Base-by-base conservation (phyloP, 1,284 basidiomycete species). In the Serendipita sp. region DNA sequence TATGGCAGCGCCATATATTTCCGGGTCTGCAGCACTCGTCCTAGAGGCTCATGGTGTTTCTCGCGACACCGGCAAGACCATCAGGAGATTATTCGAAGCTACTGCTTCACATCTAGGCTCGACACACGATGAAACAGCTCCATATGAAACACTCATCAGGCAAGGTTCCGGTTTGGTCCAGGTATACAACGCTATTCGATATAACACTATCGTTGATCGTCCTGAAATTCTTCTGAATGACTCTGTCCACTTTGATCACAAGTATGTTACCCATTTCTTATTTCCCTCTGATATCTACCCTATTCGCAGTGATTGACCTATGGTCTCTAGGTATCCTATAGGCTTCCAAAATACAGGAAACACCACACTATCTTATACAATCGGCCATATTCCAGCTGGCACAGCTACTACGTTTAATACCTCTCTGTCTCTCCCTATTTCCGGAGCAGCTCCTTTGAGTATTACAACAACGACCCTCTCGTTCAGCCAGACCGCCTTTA, bases 391-490 rank as follows among this genome's bases (percentile, higher is more conserved):
- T 22, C 67, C 68, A 6, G 67, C 67, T 29, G 68, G 69, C 6
- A 69, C 67, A 3, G 78, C 80, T 13, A 65, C 77, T 13, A 79
- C 81, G 1, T 44, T 32, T 2, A 41, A 61, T 15, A 5, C 43
- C 1, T 6, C 35, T 17, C 13, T 44, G 41, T 43, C 61, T 35
- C 75, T 78, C 68, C 70, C 77, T 0, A 71, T 73, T 4, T 66
- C 70, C 26, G 79, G 77, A 10, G 81, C 82, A 1, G 80, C 84
- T 0, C 79, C 81, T 13, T 74, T 82, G 43, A 71, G 74, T 10
- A 71, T 69, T 17, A 69, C 72, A 38, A 71, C 72, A 32, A 82
- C 81, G 3, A 70, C 70, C 1, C 79, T 82, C 63, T 67, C 47
- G 68, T 78, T 77, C 68, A 72, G 63, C 71, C 65, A 69, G 47